A percentile compares a stretch with the other conserved stretches of the same genome.
Conservation (phyloP, 2,329 filamentous ascomycete genomes). For the Beauveria medogensis region DNA sequence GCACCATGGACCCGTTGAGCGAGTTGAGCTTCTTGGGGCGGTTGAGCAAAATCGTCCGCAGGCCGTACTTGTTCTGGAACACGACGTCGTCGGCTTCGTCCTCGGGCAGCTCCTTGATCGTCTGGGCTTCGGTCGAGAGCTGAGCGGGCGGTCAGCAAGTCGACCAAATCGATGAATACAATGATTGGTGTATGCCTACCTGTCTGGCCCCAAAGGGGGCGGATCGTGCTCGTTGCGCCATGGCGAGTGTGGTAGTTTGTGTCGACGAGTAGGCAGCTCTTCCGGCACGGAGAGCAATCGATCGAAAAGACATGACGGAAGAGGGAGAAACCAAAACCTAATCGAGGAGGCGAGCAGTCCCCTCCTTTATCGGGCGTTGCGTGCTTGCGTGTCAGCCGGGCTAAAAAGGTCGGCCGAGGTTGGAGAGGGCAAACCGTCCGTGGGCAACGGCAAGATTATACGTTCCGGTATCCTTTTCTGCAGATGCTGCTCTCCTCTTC, state of each 20-base stretch:
- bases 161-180: neutral
- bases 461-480: constrained; percentile 6
- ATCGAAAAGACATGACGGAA: constrained; percentile 48
- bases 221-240: constrained; percentile 78
- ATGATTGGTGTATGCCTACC: constrained; percentile 13
- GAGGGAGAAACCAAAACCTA: constrained; percentile 3
- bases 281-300: constrained; percentile 45
- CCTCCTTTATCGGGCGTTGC: constrained; percentile 4
- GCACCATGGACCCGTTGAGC: constrained; percentile 86
- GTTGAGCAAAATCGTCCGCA: constrained; percentile 90
- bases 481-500: neutral
- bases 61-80: constrained; percentile 80
- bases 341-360: neutral
- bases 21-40: constrained; percentile 87
- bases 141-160: constrained; percentile 13
- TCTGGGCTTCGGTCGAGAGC: constrained; percentile 27
- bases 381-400: constrained; percentile 5
- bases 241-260: constrained; percentile 40
- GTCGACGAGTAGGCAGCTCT: constrained; percentile 38
- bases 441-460: constrained; percentile 2
- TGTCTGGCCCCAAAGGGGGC: constrained; percentile 40
- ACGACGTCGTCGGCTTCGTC: constrained; percentile 87
- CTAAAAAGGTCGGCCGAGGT: constrained; percentile 3
- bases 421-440: neutral
- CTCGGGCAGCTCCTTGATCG: constrained; percentile 48